Evolutionary conservation across 768 basidiomycete genomes (phyloP).

Genomic region (Tephrocybe rancida): DNA sequence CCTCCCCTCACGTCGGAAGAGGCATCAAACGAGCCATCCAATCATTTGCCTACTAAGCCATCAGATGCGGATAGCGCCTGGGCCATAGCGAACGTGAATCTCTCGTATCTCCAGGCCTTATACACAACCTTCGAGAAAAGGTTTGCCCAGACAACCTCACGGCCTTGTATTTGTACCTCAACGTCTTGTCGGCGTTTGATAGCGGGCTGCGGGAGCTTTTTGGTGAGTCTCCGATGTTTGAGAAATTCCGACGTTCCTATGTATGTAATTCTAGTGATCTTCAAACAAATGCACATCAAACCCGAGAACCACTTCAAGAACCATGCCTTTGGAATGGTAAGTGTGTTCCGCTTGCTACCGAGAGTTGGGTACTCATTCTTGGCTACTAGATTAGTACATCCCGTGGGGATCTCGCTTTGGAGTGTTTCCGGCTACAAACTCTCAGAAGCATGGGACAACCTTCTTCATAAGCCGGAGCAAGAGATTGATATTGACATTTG

Average conservation of each 20-base stretch:
- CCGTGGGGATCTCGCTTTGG: background rate
- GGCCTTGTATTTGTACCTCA: background rate
- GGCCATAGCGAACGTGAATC: no score
- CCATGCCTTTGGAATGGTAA: slow-evolving; percentile 5
- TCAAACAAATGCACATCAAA: slow-evolving; percentile 1
- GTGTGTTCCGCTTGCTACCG: background rate
- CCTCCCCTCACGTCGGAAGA: no score
- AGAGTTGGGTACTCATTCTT: background rate
- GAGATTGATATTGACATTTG: background rate
- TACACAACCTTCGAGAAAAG: background rate
- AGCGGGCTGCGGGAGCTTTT: background rate
- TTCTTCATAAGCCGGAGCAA: background rate
- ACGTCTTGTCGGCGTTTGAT: background rate
- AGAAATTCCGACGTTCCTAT: background rate
- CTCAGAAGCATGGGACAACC: background rate
- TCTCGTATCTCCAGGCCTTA: no score
- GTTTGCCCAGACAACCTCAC: background rate
- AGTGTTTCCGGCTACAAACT: background rate
- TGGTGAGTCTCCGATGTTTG: background rate
- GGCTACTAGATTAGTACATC: background rate
- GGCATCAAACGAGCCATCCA: no score
- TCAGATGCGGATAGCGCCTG: no score
- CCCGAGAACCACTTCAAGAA: background rate
- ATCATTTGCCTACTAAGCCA: no score
- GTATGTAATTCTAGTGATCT: background rate